These are phyloP conservation scores for Eucalyptus melliodora DNA, from an alignment of 345 rosid genomes.

Conservation along the genomic window DNA sequence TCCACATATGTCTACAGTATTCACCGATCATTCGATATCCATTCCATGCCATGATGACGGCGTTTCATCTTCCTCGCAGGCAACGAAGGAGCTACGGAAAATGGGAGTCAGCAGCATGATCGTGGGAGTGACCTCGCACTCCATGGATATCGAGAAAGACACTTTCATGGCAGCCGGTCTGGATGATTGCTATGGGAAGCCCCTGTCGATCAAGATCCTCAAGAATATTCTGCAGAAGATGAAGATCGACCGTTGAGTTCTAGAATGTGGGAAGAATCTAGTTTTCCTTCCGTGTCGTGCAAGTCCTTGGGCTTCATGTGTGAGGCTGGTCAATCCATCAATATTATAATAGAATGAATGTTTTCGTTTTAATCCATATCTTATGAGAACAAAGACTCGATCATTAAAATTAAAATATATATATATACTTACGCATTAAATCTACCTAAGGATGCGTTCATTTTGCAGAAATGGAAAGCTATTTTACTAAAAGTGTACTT, in stretches of 20 bases:
- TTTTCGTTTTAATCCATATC: neutral
- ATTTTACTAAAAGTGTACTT: neutral
- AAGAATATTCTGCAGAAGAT: neutral
- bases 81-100: slow-evolving; percentile 14
- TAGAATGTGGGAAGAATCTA: neutral
- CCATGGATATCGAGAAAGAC: neutral
- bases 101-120: slow-evolving; percentile 21
- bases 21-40: neutral
- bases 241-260: neutral
- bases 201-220: slow-evolving; percentile 1
- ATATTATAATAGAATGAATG: neutral
- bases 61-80: neutral
- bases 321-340: neutral
- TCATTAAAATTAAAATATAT: neutral
- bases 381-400: neutral
- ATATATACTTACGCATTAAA: neutral
- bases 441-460: neutral
- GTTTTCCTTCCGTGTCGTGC: neutral
- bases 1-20: neutral
- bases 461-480: neutral
- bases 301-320: neutral
- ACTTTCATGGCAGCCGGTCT: slow-evolving; percentile 15
- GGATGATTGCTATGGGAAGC: slow-evolving; percentile 14
- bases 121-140: slow-evolving; percentile 17
- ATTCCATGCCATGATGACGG: neutral